Evolutionary conservation across 441 rosid species (phyloP).

Genomic region (Gossypium davidsonii): DNA sequence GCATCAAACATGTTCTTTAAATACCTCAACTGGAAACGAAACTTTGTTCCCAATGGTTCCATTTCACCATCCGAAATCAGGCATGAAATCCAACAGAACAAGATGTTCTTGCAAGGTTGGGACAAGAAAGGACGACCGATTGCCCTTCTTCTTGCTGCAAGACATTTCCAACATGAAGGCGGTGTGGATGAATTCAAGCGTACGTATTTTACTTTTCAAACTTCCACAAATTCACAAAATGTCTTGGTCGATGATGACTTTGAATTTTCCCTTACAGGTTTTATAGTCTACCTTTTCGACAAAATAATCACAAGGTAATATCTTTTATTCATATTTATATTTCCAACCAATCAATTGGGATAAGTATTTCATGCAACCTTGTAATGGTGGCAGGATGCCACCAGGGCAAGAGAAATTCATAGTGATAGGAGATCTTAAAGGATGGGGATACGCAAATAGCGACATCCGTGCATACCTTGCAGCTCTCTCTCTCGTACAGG

Average conservation of each 20-base stretch:
- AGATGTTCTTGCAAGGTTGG: slow-evolving; percentile 46
- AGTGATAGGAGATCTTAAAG: slow-evolving; percentile 38
- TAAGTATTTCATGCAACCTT: not conserved
- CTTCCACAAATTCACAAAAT: not conserved
- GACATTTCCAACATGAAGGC: slow-evolving; percentile 37
- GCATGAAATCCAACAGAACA: slow-evolving; percentile 40
- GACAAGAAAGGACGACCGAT: slow-evolving; percentile 49
- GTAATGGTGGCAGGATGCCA: slow-evolving; percentile 27
- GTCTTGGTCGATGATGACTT: not conserved
- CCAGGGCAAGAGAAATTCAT: slow-evolving; percentile 41
- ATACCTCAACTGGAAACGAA: slow-evolving; percentile 43
- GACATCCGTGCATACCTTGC: slow-evolving; percentile 38
- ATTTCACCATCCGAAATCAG: slow-evolving; percentile 28
- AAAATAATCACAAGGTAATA: slow-evolving; percentile 38
- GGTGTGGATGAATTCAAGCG: slow-evolving; percentile 46
- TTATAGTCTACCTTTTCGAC: slow-evolving; percentile 27
- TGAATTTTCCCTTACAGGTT: slow-evolving; percentile 27
- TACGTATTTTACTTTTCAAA: slow-evolving; percentile 19
- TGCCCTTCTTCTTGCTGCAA: slow-evolving; percentile 22
- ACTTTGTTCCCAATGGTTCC: slow-evolving; percentile 35
- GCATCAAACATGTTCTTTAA: slow-evolving; percentile 40
- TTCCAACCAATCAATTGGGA: not conserved
- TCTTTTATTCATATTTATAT: not conserved
- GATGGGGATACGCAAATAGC: slow-evolving; percentile 47
- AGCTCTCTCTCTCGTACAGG: slow-evolving; percentile 39